Percentiles rank a stretch among this genome's conserved stretches.
phyloP scores from a whole-genome alignment of 495 filamentous ascomycete genomes.

The Glutinoglossum americanum region DNA sequence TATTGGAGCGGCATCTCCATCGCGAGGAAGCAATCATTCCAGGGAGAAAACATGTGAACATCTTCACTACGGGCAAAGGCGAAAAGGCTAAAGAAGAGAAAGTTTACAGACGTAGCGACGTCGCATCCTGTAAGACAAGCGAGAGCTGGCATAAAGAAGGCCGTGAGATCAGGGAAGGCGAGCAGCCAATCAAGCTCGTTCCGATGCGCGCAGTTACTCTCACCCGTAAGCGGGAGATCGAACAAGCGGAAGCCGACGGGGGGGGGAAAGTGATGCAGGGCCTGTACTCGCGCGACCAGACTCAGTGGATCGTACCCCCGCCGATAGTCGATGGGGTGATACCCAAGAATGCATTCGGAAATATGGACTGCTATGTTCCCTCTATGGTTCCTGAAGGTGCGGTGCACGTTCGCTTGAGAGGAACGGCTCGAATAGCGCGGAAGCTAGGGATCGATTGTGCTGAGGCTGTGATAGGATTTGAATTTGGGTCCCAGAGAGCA shows the following conservation, averaged over 20 bases:
- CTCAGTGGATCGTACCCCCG: constrained; percentile 78
- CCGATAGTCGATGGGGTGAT: constrained; percentile 67
- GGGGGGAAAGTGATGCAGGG: constrained; percentile 75
- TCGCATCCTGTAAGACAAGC: constrained; percentile 67
- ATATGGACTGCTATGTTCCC: constrained; percentile 87
- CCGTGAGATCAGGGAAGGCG: constrained; percentile 43
- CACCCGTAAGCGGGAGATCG: constrained; percentile 71
- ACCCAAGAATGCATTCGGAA: constrained; percentile 86
- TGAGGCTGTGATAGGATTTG: constrained; percentile 89
- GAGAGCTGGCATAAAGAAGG: constrained; percentile 98
- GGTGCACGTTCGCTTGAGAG: constrained; percentile 58
- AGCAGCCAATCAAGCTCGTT: constrained; percentile 62
- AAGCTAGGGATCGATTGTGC: constrained; percentile 73
- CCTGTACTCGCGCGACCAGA: constrained; percentile 68
- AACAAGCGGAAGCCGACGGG: constrained; percentile 53
- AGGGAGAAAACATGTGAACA: constrained; percentile 44
- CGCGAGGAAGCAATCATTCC: constrained; percentile 77
- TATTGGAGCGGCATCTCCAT: constrained; percentile 70
- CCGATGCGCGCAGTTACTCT: constrained; percentile 81
- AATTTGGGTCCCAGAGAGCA: constrained; percentile 83
- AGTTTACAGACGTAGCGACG: constrained; percentile 60
- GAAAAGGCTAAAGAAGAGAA: constrained; percentile 47
- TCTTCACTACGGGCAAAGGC: constrained; percentile 47
- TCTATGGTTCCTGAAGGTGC: constrained; percentile 80
- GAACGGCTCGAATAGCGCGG: constrained; percentile 59